phyloP scores from a whole-genome alignment of 306 rosid species.

The Echinosophora koreensis region DNA sequence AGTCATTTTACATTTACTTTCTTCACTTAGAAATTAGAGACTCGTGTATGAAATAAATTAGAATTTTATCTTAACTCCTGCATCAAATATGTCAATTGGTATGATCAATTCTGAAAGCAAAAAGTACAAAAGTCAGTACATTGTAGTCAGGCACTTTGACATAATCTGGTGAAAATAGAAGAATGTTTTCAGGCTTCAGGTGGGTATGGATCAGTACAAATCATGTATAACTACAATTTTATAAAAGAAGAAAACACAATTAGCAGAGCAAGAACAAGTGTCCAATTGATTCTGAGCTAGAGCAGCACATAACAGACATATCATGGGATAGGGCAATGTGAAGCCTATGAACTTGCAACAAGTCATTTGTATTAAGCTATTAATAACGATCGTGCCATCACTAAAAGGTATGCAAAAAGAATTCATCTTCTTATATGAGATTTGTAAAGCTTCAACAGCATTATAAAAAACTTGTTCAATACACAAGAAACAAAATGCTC shows the following conservation, averaged over 20 bases:
- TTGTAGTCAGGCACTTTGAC: conserved; percentile 80
- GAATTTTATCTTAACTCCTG: not conserved
- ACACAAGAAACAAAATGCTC: too few species aligned
- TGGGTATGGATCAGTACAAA: conserved; percentile 84
- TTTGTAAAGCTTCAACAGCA: too few species aligned
- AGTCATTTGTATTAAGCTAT: too few species aligned
- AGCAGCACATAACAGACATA: too few species aligned
- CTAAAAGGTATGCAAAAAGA: too few species aligned
- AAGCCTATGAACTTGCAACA: too few species aligned
- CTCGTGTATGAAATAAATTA: not conserved
- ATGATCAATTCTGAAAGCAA: not conserved
- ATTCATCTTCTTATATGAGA: too few species aligned
- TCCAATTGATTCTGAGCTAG: too few species aligned
- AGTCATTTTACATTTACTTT: not conserved
- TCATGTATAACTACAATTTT: conserved; percentile 90
- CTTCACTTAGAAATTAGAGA: not conserved
- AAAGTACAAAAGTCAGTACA: conserved; percentile 25
- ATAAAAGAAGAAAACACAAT: not conserved
- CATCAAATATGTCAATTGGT: not conserved
- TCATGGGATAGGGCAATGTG: too few species aligned
- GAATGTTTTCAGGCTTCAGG: conserved; percentile 93
- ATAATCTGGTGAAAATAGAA: conserved; percentile 75
- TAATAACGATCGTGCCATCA: too few species aligned
- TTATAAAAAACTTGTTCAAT: too few species aligned
- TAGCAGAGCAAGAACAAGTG: conserved; percentile 32